These are phyloP conservation scores for Didymosphaeria variabile DNA, from an alignment of 2,329 filamentous ascomycete genomes.

Conservation along the genomic window DNA sequence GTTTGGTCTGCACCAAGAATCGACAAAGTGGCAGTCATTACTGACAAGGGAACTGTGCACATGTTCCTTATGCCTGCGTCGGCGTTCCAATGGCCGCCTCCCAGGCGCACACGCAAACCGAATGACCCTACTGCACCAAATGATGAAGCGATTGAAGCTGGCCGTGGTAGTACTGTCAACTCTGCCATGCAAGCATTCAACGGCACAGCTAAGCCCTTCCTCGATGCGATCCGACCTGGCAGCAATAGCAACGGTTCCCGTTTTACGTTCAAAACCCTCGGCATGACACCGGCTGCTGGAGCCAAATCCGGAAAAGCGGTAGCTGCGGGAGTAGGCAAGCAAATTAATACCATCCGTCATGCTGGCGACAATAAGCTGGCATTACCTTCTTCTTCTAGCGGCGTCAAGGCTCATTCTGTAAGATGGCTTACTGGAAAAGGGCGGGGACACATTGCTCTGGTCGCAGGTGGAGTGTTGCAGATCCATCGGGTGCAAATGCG, in stretches of 20 bases:
- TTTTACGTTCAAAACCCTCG: conserved; percentile 49
- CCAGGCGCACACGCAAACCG: conserved; percentile 54
- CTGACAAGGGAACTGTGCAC: conserved; percentile 94
- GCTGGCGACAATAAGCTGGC: conserved; percentile 79
- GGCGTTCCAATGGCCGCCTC: conserved; percentile 88
- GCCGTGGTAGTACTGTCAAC: conserved; percentile 43
- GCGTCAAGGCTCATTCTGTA: conserved; percentile 68
- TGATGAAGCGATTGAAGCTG: conserved; percentile 45
- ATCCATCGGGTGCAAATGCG: conserved; percentile 68
- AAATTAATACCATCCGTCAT: conserved; percentile 75
- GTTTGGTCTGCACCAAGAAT: conserved; percentile 84
- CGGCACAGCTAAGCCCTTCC: conserved; percentile 53
- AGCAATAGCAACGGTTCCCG: conserved; percentile 42
- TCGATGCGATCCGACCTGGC: conserved; percentile 49
- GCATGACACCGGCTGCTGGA: conserved; percentile 52
- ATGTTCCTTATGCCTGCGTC: conserved; percentile 85
- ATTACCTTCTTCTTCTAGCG: conserved; percentile 65
- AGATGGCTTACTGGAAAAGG: conserved; percentile 71
- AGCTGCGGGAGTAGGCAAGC: conserved; percentile 77
- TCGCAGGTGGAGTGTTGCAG: conserved; percentile 72
- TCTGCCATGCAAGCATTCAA: conserved; percentile 56
- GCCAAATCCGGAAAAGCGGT: conserved; percentile 77
- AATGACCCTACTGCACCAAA: conserved; percentile 33
- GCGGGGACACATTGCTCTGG: conserved; percentile 69
- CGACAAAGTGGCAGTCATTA: conserved; percentile 86